Evolutionary conservation across 805 yeast species (phyloP), one percentile per base, ranked within the genome.

Genomic region (Spathaspora girioi): DNA sequence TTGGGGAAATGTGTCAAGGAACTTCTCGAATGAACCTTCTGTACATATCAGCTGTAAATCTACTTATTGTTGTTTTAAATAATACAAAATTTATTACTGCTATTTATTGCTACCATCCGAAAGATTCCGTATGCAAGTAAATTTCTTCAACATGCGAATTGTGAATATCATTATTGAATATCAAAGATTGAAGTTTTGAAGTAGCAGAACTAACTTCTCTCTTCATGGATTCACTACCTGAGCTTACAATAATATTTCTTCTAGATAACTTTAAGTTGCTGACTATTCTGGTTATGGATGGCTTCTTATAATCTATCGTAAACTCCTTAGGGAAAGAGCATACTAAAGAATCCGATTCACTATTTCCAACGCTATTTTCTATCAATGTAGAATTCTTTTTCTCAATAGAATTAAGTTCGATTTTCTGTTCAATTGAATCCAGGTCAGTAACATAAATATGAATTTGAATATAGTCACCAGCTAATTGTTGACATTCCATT

Each of bases 71-170:
- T 23, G 26, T 23, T 23, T 23, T 23, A 6, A 23, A 23, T 23
- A 23, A 23, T 23, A 23, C 26, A 23, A 6, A 4, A 23, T 23
- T 23, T 23, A 23, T 23, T 23, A 23, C 26, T 3, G 3, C 32
- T 29, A 29, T 29, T 29, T 29, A 29, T 29, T 10, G 9, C 53
- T 57, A 70, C 74, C 74, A 80, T 0, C 81, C 80, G 59, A 77
- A 80, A 35, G 75, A 64, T 57, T 80, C 85, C 0, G 83, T 76
- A 54, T 80, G 83, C 29, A 80, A 59, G 50, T 70, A 78, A 12
- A 79, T 64, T 57, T 80, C 84, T 44, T 72, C 74, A 12, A 76
- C 62, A 1, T 58, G 54, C 38, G 53, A 50, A 38, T 32, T 58
- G 42, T 54, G 51, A 2, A 70, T 62, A 41, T 63, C 65, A 18